Evolutionary conservation across 1,284 basidiomycete species (phyloP).

Genomic region (Abortiporus biennis): DNA sequence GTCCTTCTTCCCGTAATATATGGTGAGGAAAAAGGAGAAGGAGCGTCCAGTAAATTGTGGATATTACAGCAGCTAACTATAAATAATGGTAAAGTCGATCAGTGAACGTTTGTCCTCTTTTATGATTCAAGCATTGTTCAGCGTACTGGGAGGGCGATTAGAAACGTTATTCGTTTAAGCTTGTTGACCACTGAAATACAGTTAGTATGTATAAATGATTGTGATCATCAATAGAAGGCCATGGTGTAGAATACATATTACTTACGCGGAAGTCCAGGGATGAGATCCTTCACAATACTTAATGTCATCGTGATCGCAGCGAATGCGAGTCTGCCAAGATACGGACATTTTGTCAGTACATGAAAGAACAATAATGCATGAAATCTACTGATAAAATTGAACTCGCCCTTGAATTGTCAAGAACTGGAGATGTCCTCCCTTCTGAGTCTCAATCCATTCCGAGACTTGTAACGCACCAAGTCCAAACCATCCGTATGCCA

Average conservation of each 20-base stretch:
- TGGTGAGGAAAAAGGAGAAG: slow-evolving; percentile 45
- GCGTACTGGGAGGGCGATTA: slow-evolving; percentile 57
- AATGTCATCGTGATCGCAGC: slow-evolving; percentile 47
- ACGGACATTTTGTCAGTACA: neutral
- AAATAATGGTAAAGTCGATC: neutral
- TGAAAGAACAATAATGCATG: neutral
- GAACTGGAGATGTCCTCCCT: slow-evolving; percentile 65
- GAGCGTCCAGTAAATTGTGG: slow-evolving; percentile 69
- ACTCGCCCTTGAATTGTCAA: slow-evolving; percentile 73
- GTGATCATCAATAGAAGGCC: neutral
- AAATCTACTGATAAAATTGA: neutral
- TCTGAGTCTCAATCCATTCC: slow-evolving; percentile 36
- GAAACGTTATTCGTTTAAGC: slow-evolving; percentile 50
- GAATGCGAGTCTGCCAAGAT: slow-evolving; percentile 34
- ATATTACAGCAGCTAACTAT: slow-evolving; percentile 62
- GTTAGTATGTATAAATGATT: too few species aligned
- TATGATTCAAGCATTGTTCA: neutral
- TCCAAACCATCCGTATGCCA: slow-evolving; percentile 42
- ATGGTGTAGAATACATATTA: neutral
- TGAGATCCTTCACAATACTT: slow-evolving; percentile 41
- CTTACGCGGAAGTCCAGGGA: slow-evolving; percentile 41
- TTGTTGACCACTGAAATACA: slow-evolving; percentile 31
- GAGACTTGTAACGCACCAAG: slow-evolving; percentile 31
- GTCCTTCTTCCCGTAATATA: slow-evolving; percentile 34
- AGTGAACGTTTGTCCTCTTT: neutral